phyloP scores from a whole-genome alignment of 495 filamentous ascomycete species.

The Trichoderma virens region DNA sequence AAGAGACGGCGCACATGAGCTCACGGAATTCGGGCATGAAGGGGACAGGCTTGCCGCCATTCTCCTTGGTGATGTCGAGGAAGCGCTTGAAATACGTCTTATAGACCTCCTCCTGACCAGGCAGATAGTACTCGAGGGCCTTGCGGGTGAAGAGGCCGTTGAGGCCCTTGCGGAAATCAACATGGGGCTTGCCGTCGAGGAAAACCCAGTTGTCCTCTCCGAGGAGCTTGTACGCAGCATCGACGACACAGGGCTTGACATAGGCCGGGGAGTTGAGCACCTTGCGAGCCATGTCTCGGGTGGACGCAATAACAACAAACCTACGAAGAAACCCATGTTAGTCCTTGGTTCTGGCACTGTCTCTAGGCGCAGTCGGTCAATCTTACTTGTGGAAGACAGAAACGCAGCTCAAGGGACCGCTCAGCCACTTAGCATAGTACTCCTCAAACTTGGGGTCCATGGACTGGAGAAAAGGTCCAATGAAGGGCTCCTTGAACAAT shows the following conservation, averaged over 20 bases:
- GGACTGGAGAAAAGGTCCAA: conserved; percentile 90
- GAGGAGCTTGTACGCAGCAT: conserved; percentile 89
- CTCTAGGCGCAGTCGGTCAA: background rate
- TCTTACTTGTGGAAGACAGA: conserved; percentile 98
- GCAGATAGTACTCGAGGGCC: conserved; percentile 81
- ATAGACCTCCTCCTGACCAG: conserved; percentile 88
- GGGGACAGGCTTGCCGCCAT: conserved; percentile 61
- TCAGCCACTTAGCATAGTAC: conserved; percentile 88
- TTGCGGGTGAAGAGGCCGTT: conserved; percentile 91
- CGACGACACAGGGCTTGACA: conserved; percentile 96
- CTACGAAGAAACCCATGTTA: conserved; percentile 32
- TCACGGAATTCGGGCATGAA: conserved; percentile 95
- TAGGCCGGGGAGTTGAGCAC: conserved; percentile 91
- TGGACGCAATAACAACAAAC: conserved; percentile 96
- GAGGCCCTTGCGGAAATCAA: conserved; percentile 94
- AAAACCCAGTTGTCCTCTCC: conserved; percentile 95
- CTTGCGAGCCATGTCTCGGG: conserved; percentile 91
- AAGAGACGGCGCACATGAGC: conserved; percentile 89
- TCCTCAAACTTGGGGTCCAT: conserved; percentile 85
- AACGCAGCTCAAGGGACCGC: conserved; percentile 87
- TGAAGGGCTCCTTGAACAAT: conserved; percentile 80
- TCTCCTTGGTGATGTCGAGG: conserved; percentile 62
- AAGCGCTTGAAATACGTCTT: conserved; percentile 77
- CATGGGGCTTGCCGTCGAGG: conserved; percentile 88
- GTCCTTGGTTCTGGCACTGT: background rate